Base-by-base conservation (phyloP, 371 early-diverging fungal species). In the Funneliformis caledonium region DNA sequence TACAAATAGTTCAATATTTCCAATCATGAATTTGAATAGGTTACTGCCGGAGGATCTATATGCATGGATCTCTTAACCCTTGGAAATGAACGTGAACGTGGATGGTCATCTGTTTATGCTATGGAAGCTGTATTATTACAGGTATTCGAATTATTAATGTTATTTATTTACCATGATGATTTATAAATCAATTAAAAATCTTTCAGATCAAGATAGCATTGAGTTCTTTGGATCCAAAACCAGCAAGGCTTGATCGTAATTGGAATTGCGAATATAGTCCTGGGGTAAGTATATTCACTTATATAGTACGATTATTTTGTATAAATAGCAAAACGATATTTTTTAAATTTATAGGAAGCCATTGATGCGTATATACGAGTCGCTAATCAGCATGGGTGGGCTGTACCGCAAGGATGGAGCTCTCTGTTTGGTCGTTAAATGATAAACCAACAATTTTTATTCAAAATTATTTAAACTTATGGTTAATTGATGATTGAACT, bases 41-140 rank as follows among this genome's bases (percentile, higher is more conserved):
- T 79, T 12, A 85, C 85, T 48, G 82, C 82, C 37, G 85, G 85
- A n/a, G 85, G 85, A 11, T 82, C 82, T 5, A 80, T 85, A 43
- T 85, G 85, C 45, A 78, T 82, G 65, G 84, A 85, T 68, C 72
- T 82, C 12, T 80, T 85, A n/a, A 83, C 85, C 16, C 81, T 81
- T 47, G 81, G 81, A 12, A 81, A 78, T 70, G 52, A 26, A 8
- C 76, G 12, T 14, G 76, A 76, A 59, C 19, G 64, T 16, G 85
- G 85, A 19, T 84, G 84, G 84, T 80, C 72, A 4, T 76, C 81
- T 26, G 72, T 76, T 37, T 73, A 82, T 22, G 60, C 60, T 10
- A 72, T 85, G 76, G 84, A 83, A 43, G 56, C 83, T 22, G 78
- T 85, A 14, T 76, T 85, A 43, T 56, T 85, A 69, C 80, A 74